phyloP scores from a whole-genome alignment of 2,329 filamentous ascomycete species.

The Xylaria digitata region DNA sequence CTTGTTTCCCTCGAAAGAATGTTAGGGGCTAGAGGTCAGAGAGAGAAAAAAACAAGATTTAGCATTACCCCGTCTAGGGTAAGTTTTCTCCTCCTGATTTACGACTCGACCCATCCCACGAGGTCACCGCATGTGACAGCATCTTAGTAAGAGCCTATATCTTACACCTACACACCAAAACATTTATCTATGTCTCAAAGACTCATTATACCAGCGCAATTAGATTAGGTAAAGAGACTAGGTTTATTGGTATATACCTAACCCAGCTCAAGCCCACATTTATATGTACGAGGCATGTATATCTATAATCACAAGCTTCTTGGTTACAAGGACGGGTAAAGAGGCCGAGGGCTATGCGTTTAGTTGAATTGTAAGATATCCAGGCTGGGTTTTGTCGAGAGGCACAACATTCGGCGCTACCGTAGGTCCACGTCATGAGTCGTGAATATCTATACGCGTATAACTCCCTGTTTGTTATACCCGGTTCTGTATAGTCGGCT shows the following conservation, averaged over 20 bases:
- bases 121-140: no score
- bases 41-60: no score
- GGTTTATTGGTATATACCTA: no score
- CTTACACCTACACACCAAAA: neutral
- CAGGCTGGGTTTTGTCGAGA: neutral
- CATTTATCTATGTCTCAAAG: neutral
- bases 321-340: neutral
- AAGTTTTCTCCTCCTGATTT: neutral
- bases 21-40: no score
- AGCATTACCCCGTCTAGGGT: neutral
- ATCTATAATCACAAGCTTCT: no score
- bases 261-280: neutral
- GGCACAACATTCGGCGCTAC: neutral
- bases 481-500: neutral
- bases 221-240: neutral
- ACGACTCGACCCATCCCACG: neutral
- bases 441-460: slow-evolving; percentile 2
- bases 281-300: neutral
- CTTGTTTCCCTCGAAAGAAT: no score
- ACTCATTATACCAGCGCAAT: neutral
- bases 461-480: neutral
- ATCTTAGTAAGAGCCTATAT: no score
- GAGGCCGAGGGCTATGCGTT: neutral
- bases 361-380: neutral
- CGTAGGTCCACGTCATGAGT: neutral